Evolutionary conservation across 768 basidiomycete species (phyloP).

Genomic region (Pulveroboletus sp.): DNA sequence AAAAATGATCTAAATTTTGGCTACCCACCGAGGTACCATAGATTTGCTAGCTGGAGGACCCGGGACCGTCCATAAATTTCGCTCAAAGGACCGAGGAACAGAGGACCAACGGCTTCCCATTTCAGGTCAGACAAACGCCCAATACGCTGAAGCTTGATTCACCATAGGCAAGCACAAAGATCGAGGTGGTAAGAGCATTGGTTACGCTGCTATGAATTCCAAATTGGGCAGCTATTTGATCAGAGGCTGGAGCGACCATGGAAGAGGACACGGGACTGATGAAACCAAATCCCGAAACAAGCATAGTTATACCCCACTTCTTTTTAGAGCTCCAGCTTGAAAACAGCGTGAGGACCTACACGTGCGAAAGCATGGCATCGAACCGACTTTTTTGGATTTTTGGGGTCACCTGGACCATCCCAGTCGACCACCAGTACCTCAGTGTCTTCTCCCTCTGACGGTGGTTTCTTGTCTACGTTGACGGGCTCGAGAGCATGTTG

Average conservation of each 20-base stretch:
- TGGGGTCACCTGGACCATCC: slow-evolving; percentile 57
- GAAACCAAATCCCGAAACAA: slow-evolving; percentile 65
- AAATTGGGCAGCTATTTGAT: slow-evolving; percentile 48
- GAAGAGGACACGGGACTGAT: slow-evolving; percentile 67
- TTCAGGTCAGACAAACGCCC: not conserved
- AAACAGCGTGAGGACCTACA: not conserved
- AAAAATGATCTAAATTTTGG: not conserved
- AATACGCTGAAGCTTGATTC: slow-evolving; percentile 7
- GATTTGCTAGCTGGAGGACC: slow-evolving; percentile 59
- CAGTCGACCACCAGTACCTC: slow-evolving; percentile 44
- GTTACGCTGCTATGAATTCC: slow-evolving; percentile 46
- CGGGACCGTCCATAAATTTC: slow-evolving; percentile 67
- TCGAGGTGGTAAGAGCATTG: slow-evolving; percentile 55
- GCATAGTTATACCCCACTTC: slow-evolving; percentile 61
- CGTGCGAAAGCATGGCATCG: not conserved
- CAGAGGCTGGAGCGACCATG: slow-evolving; percentile 65
- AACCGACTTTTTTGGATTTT: slow-evolving; percentile 57
- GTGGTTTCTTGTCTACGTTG: not conserved
- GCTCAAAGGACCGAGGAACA: slow-evolving; percentile 54
- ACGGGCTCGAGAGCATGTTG: not conserved
- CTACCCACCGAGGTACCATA: slow-evolving; percentile 56
- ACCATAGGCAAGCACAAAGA: slow-evolving; percentile 61
- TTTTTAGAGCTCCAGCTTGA: slow-evolving; percentile 50
- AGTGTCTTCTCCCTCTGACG: not conserved
- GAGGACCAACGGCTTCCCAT: slow-evolving; percentile 26